phyloP scores from a whole-genome alignment of 2,329 filamentous ascomycete species.

The Immersiporthe knoxdaviesiana region DNA sequence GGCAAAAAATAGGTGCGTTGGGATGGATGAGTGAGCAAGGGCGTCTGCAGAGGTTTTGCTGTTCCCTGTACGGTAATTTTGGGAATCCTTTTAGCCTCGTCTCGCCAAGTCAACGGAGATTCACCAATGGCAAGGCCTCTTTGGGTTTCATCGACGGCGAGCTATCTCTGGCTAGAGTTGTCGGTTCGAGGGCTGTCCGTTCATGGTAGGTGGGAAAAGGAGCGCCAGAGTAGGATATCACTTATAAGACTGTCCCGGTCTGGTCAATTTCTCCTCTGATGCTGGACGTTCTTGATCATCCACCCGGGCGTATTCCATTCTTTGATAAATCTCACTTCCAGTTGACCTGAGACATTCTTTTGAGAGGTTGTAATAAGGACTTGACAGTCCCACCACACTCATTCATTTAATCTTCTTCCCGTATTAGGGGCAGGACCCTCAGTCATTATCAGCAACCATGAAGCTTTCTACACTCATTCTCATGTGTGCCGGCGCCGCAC shows the following conservation, averaged over 20 bases:
- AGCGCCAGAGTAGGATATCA: background rate
- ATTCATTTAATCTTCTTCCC: background rate
- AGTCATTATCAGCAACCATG: constrained; percentile 22
- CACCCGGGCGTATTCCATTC: background rate
- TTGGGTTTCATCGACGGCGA: constrained; percentile 22
- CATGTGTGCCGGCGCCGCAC: constrained; percentile 30
- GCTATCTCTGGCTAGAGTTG: constrained; percentile 8
- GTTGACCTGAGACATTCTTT: constrained; percentile 17
- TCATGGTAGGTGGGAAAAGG: background rate
- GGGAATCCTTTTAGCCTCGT: background rate
- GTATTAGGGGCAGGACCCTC: constrained; percentile 12
- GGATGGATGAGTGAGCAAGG: too few species aligned
- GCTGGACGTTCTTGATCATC: background rate
- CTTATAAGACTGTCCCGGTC: constrained; percentile 14
- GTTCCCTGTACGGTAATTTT: background rate
- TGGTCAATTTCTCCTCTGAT: background rate
- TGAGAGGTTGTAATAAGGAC: background rate
- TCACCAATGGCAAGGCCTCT: background rate
- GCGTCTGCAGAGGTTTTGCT: too few species aligned
- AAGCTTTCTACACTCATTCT: constrained; percentile 26
- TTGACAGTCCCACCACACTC: constrained; percentile 17
- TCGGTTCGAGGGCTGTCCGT: background rate
- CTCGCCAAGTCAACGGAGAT: background rate
- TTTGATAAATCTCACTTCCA: background rate
- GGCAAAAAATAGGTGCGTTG: too few species aligned